Conservation (phyloP, 2,329 filamentous ascomycete species). For the Phialophora macrospora region DNA sequence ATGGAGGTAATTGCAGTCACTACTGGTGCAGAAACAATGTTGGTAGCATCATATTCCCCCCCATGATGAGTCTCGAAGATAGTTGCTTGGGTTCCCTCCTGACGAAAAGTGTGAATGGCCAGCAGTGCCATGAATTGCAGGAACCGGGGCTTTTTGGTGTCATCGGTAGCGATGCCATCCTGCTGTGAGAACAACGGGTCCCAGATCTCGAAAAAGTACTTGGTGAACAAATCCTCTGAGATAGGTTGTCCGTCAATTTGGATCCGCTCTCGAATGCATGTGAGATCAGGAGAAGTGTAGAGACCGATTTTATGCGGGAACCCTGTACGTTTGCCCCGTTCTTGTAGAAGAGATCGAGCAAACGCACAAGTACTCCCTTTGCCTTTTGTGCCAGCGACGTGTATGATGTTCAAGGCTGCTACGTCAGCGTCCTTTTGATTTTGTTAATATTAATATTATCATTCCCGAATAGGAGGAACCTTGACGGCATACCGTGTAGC, state of each 20-base stretch:
- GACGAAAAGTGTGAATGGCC: neutral
- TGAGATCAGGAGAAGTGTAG: slow-evolving; percentile 2
- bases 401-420: slow-evolving; percentile 2
- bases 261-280: slow-evolving; percentile 1
- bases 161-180: neutral
- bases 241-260: neutral
- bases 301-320: neutral
- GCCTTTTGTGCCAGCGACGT: slow-evolving; percentile 1
- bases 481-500: neutral
- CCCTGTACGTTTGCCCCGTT: neutral
- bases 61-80: slow-evolving; percentile 1
- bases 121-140: neutral
- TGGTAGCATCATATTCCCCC: neutral
- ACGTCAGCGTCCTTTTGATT: neutral
- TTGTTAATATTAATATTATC: neutral
- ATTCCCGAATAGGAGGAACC: neutral
- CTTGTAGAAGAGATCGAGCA: neutral
- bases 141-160: neutral
- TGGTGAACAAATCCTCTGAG: neutral
- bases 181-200: neutral
- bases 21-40: neutral
- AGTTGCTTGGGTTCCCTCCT: neutral
- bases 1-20: slow-evolving; percentile 6
- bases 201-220: slow-evolving; percentile 9
- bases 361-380: slow-evolving; percentile 1